Evolutionary conservation across 2,329 filamentous ascomycete genomes (phyloP).

Genomic region (Aureobasidium musti): DNA sequence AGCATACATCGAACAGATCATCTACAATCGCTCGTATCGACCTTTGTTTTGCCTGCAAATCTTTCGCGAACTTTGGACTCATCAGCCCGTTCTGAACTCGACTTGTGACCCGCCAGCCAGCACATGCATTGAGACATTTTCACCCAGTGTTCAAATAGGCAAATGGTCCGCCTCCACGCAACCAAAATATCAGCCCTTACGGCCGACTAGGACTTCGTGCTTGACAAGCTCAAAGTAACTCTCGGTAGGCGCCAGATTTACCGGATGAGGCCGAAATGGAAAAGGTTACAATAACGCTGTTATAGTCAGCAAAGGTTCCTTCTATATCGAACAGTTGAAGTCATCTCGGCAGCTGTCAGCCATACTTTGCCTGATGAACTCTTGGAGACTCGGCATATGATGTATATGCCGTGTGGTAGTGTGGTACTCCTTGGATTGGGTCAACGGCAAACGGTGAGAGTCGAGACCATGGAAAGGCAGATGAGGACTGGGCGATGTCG

Average conservation of each 20-base stretch:
- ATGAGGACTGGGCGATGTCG: too few relatives aligned
- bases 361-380: not conserved
- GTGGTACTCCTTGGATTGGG: not conserved
- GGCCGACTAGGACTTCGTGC: not conserved
- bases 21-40: too few relatives aligned
- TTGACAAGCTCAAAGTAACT: not conserved
- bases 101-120: not conserved
- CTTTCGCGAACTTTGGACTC: too few relatives aligned
- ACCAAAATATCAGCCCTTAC: not conserved
- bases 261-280: not conserved
- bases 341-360: not conserved
- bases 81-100: too few relatives aligned
- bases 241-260: too few relatives aligned
- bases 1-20: too few relatives aligned
- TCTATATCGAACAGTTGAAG: not conserved
- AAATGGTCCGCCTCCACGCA: not conserved
- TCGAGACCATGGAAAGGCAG: not conserved
- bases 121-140: too few relatives aligned
- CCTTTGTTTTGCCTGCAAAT: too few relatives aligned
- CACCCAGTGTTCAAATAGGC: not conserved
- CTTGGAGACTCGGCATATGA: not conserved
- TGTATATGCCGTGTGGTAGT: not conserved
- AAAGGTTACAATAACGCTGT: not conserved
- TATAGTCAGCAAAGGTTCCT: not conserved
- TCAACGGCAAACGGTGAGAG: conserved; percentile 3